Evolutionary conservation across 805 yeast species (phyloP).

Genomic region (Starmerella apicola): DNA sequence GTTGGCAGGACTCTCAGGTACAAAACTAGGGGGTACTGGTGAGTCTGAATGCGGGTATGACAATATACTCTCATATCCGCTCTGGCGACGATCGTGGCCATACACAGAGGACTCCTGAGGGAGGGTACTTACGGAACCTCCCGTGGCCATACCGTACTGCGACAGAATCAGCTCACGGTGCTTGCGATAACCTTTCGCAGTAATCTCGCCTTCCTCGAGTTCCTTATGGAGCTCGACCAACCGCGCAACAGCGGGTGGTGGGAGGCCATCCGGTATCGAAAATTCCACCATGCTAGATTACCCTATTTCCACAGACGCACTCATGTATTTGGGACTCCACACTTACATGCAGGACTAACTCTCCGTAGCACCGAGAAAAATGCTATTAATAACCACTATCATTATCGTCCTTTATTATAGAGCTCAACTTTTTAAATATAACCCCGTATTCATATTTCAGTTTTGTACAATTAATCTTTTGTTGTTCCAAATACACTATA

Average conservation of each 20-base stretch:
- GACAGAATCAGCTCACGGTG: constrained; percentile 37
- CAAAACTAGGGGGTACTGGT: constrained; percentile 1
- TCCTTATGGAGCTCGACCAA: constrained; percentile 20
- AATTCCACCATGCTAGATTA: constrained; percentile 18
- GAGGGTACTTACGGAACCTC: constrained; percentile 11
- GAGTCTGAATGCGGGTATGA: constrained; percentile 13
- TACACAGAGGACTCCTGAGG: constrained; percentile 3
- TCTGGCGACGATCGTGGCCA: constrained; percentile 17
- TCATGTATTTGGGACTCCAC: no score
- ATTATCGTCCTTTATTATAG: no score
- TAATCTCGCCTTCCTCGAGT: constrained; percentile 50
- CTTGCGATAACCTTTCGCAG: constrained; percentile 59
- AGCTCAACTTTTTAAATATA: no score
- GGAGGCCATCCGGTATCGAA: constrained; percentile 23
- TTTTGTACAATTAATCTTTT: no score
- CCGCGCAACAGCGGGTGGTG: constrained; percentile 20
- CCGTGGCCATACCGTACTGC: constrained; percentile 10
- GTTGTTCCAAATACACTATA: no score
- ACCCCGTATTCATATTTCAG: no score
- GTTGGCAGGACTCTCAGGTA: constrained; percentile 3
- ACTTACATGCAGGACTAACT: no score
- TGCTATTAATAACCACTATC: no score
- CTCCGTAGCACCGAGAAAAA: no score
- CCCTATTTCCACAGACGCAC: constrained; percentile 1
- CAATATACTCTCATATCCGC: constrained; percentile 17